phyloP scores from a whole-genome alignment of 2,329 filamentous ascomycete species.

The Blastomyces parvus region DNA sequence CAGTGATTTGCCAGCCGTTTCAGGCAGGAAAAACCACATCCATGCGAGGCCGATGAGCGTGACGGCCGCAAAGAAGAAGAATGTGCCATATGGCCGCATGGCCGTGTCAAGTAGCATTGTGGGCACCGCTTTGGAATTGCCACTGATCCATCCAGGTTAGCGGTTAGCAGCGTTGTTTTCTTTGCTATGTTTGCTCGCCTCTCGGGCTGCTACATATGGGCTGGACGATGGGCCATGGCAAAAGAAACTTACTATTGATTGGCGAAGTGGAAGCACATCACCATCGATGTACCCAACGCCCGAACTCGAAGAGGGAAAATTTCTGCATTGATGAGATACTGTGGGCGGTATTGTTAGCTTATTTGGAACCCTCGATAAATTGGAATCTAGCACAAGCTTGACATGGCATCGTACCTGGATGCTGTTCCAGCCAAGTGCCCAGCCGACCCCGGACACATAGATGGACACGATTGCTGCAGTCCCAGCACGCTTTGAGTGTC shows the following conservation, averaged over 20 bases:
- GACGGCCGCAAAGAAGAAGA: constrained; percentile 63
- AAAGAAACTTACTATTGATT: constrained; percentile 22
- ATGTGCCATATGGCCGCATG: constrained; percentile 53
- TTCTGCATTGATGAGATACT: constrained; percentile 40
- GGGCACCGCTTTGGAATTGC: constrained; percentile 23
- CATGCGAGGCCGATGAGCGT: constrained; percentile 57
- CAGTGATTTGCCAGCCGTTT: constrained; percentile 51
- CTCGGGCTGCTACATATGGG: background rate
- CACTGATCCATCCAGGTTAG: constrained; percentile 8
- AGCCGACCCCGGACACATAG: constrained; percentile 37
- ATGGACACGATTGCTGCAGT: constrained; percentile 37
- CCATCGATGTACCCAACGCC: constrained; percentile 33
- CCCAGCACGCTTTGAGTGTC: constrained; percentile 23
- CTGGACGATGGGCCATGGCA: background rate
- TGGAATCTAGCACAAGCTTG: background rate
- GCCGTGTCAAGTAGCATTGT: constrained; percentile 40
- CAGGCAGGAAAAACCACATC: constrained; percentile 62
- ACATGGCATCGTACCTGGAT: constrained; percentile 18
- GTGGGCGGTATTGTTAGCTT: constrained; percentile 12
- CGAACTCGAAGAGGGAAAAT: constrained; percentile 38
- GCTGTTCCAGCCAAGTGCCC: constrained; percentile 42
- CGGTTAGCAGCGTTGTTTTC: background rate
- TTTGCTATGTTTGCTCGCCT: background rate
- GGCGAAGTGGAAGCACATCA: constrained; percentile 38
- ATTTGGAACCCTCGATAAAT: too few species aligned